Base-by-base conservation (phyloP, 805 yeast genomes). In the Hanseniaspora valbyensis region DNA sequence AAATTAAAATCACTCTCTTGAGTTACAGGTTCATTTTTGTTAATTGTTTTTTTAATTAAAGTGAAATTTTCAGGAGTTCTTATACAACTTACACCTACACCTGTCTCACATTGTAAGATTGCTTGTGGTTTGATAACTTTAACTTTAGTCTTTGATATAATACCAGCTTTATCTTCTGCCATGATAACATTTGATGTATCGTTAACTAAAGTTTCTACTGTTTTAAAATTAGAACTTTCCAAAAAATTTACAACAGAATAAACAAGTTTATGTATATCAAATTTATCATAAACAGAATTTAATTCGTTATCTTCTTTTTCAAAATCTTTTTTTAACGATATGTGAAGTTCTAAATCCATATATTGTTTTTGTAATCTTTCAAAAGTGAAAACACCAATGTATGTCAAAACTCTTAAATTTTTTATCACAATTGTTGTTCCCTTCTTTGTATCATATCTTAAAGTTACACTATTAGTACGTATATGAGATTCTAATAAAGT, bases 361-460 rank as follows among this genome's bases (percentile, higher is more conserved):
- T 79, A 79, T 66, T 92, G 99, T 57, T 76, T 79, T 59, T 82
- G 81, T 21, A 81, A 64, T 53, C 98, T 71, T 63, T 92, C 99
- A 66, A 88, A 85, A 1, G 88, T 82, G 68, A 88, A 90, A 7
- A 92, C 92, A 4, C 98, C 99, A 56, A 92, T 83, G n/a, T 89
- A 70, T 0, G 95, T 81, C 44, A 81, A 70, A 16, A 86, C 65
- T 44, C 72, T 70, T 33, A 89, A 64, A 4, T 75, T 36, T 16
- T 45, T 53, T 42, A 56, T 33, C 4, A 52, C 19, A 14, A 48
- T 19, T 16, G 24, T 40, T 32, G 6, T 40, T 16, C 26, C 39
- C 25, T 34, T 21, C 14, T 19, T n/a, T 21, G 16, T 14, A 26
- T 30, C 32, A 19, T 25, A 39, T 4, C 25, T 24, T 26, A 39